phyloP scores from a whole-genome alignment of 2,329 filamentous ascomycete species.

The Ophiostoma triangulosporum region DNA sequence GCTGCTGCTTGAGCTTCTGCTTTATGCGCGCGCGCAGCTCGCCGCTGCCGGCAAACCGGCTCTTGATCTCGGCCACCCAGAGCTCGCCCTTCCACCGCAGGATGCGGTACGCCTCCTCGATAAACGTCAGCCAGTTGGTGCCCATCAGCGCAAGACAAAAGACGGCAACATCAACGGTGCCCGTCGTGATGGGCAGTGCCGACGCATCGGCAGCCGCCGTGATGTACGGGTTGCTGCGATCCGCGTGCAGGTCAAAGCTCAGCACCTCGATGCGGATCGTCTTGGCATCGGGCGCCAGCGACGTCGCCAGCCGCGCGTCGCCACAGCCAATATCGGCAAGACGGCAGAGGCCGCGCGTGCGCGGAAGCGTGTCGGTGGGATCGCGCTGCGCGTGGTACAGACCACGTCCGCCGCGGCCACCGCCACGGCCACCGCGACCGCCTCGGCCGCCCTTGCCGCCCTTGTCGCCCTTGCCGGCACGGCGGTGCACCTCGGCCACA shows the following conservation, averaged over 20 bases:
- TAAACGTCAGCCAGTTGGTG: constrained; percentile 93
- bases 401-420: constrained; percentile 16
- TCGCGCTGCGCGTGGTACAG: constrained; percentile 12
- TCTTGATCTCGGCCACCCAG: constrained; percentile 96
- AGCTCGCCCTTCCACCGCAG: constrained; percentile 90
- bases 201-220: constrained; percentile 87
- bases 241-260: constrained; percentile 68
- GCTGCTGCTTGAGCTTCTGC: constrained; percentile 19
- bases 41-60: constrained; percentile 51
- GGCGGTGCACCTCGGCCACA: constrained; percentile 53
- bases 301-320: constrained; percentile 66
- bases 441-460: constrained; percentile 11
- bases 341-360: constrained; percentile 57
- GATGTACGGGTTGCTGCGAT: constrained; percentile 47
- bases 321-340: constrained; percentile 91
- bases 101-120: constrained; percentile 89
- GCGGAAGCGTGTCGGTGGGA: constrained; percentile 43
- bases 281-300: constrained; percentile 48
- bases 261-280: constrained; percentile 61
- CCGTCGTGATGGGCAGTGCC: constrained; percentile 61
- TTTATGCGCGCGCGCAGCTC: constrained; percentile 15
- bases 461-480: constrained; percentile 23
- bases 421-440: constrained; percentile 7
- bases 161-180: constrained; percentile 70
- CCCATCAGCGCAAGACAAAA: constrained; percentile 98